phyloP scores from a whole-genome alignment of 2,329 filamentous ascomycete genomes.

The Cordyceps farinosa region DNA sequence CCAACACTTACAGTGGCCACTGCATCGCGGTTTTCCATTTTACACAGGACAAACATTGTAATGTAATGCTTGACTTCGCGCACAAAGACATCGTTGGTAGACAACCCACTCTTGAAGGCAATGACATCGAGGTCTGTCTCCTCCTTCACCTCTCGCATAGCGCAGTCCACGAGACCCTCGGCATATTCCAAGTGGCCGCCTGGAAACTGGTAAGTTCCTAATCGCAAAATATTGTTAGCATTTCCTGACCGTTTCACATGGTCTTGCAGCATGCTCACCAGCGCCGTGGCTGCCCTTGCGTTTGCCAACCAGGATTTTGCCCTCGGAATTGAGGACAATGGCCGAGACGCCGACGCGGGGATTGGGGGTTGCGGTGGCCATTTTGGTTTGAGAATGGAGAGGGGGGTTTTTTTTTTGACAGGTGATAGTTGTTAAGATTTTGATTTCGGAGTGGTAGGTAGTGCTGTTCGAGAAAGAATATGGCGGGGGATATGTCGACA shows the following conservation, averaged over 20 bases:
- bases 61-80: constrained; percentile 66
- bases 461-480: neutral
- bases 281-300: constrained; percentile 47
- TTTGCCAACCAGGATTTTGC: constrained; percentile 45
- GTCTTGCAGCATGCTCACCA: constrained; percentile 33
- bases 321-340: constrained; percentile 41
- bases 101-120: constrained; percentile 50
- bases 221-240: neutral
- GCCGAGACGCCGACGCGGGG: constrained; percentile 46
- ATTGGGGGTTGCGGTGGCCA: neutral
- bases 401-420: no score
- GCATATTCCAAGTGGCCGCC: constrained; percentile 72
- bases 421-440: no score
- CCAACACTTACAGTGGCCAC: constrained; percentile 49
- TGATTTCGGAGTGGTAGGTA: neutral
- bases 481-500: neutral
- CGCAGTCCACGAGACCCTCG: constrained; percentile 61
- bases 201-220: constrained; percentile 63
- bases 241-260: neutral
- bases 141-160: constrained; percentile 63
- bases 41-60: constrained; percentile 64
- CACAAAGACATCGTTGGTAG: constrained; percentile 65
- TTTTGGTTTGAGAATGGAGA: neutral
- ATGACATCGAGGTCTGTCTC: constrained; percentile 63
- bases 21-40: constrained; percentile 42